These are phyloP conservation scores for Oryza glaberrima DNA, from an alignment of 176 grass and related monocot species.

Conservation along the genomic window DNA sequence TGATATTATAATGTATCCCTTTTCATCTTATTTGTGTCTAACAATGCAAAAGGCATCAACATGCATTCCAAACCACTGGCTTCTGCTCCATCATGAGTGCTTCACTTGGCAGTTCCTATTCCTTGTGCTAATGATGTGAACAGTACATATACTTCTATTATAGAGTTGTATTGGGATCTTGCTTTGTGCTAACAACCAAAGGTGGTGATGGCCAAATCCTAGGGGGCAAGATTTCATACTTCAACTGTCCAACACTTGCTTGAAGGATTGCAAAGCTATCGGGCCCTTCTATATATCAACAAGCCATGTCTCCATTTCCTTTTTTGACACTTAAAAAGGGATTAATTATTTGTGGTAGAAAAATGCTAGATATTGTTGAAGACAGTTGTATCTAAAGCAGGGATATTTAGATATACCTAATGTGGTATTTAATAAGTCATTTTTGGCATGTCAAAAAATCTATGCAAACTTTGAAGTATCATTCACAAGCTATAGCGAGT, in stretches of 20 bases:
- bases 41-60: not conserved
- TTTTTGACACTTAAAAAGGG: not conserved
- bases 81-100: not conserved
- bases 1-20: not conserved
- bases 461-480: not conserved
- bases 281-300: conserved; percentile 1
- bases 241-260: conserved; percentile 25
- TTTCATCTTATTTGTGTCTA: not conserved
- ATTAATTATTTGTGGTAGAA: conserved; percentile 2
- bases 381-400: not conserved
- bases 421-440: not conserved
- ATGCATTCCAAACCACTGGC: conserved; percentile 24
- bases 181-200: conserved; percentile 48
- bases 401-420: not conserved
- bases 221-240: conserved; percentile 34
- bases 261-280: conserved; percentile 11
- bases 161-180: conserved; percentile 4
- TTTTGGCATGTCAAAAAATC: not conserved
- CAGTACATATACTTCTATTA: conserved; percentile 16
- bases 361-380: not conserved
- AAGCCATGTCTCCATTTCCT: not conserved
- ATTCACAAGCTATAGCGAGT: not conserved
- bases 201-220: conserved; percentile 30
- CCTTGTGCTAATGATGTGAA: conserved; percentile 24
- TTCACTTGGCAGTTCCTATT: conserved; percentile 6